A percentile compares a stretch with the other conserved stretches of the same genome.
These are phyloP conservation scores for Theobroma cacao DNA, from an alignment of 345 rosid species.

Conservation along the genomic window DNA sequence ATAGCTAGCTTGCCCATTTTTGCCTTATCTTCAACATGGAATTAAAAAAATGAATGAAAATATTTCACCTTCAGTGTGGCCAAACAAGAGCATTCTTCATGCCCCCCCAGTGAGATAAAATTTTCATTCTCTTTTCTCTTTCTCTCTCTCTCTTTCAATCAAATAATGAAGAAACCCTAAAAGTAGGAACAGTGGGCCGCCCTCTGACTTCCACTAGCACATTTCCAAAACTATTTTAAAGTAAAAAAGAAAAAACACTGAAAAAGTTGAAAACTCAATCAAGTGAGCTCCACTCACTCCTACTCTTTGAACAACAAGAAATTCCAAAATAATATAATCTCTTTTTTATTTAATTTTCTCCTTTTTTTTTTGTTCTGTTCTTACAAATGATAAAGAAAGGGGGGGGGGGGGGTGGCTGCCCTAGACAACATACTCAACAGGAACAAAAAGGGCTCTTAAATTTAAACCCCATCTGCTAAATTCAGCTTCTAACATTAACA, in stretches of 20 bases:
- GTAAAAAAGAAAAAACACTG: constrained; percentile 10
- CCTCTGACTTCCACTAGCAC: constrained; percentile 42
- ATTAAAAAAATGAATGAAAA: not conserved
- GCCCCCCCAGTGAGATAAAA: not conserved
- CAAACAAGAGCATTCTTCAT: not conserved
- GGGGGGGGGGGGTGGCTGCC: constrained; percentile 12
- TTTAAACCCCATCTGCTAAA: constrained; percentile 29
- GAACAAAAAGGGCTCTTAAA: constrained; percentile 34
- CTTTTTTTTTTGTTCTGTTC: not conserved
- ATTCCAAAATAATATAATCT: not conserved
- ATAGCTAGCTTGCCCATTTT: not conserved
- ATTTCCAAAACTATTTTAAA: not conserved
- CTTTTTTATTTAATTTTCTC: constrained; percentile 6
- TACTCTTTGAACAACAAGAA: constrained; percentile 19
- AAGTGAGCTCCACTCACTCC: constrained; percentile 37
- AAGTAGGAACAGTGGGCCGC: constrained; percentile 39
- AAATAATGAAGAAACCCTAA: constrained; percentile 28
- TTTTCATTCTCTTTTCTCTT: not conserved
- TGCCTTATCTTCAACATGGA: not conserved
- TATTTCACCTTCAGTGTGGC: not conserved
- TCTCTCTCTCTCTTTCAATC: not conserved
- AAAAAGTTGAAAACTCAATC: constrained; percentile 17
- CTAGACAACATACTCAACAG: constrained; percentile 23
- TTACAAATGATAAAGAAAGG: not conserved
- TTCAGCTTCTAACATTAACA: constrained; percentile 27